Evolutionary conservation across 1,284 basidiomycete species (phyloP), one percentile per base, ranked within the genome.

Genomic region (Tranzscheliella williamsii): DNA sequence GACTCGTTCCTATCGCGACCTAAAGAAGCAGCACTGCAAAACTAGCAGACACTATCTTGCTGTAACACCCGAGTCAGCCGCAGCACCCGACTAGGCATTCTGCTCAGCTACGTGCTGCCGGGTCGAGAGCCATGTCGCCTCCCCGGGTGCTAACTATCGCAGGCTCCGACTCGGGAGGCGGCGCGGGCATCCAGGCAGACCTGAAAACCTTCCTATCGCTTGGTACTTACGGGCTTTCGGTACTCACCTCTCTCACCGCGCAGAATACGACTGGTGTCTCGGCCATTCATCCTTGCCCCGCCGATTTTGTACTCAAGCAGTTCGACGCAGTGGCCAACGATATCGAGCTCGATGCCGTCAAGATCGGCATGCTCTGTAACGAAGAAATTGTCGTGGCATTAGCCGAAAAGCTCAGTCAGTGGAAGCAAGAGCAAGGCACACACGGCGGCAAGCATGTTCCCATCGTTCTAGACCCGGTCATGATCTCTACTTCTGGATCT

Each of bases 401-500:
- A n/a, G 78, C 78, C 1, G 17, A 39, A 3, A 45, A 46, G 12
- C 24, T 74, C 2, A 4, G 30, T 3, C 36, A 38, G 18, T 71
- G 58, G 65, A 47, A 30, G 21, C 13, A 38, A 15, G 24, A 34
- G 15, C 17, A 27, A 4, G 45, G 24, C 27, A 5, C 36, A 4
- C 42, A 42, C 16, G 54, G 50, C 1, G 61, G 54, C 11, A 16
- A 15, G 12, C n/a, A 32, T 6, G 44, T 56, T 2, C 67, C 73
- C 2, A 49, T 76, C 35, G 69, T 76, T 0, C 40, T 76, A 21
- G 75, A 76, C 75, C 92, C 93, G 0, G 92, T 97, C 18, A 93
- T 88, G 78, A 89, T 96, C 1, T 91, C 90, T 2, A 95, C 92
- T 0, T 92, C 90, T 0, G 91, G 92, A 2, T 89, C 93, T 66